Evolutionary conservation across 352 stramenopile species (phyloP), one percentile per base, ranked within the genome.

Genomic region (Phytophthora aleatoria): DNA sequence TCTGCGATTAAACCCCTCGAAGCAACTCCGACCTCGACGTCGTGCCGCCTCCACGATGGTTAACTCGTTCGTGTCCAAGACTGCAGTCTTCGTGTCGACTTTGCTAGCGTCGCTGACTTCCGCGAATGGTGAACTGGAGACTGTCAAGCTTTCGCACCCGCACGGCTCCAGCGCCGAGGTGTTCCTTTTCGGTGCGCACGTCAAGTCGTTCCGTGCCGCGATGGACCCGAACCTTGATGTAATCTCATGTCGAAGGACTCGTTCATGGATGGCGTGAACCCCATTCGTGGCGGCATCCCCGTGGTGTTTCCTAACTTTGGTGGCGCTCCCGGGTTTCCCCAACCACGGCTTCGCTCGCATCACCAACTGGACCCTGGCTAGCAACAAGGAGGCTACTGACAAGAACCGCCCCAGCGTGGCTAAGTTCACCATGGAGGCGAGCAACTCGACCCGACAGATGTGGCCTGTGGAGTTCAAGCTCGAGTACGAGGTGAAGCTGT

Each of bases 281-380:
- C 93, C 15, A 92, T 97, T 53, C 77, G 91, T 11, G 91, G 93
- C 36, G 91, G 91, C 11, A 95, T 97, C 30, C 92, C 92, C 1
- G 51, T 98, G 2, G 87, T 97, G 12, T 98, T 98, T 71, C 92
- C 92, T 24, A 85, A 97, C 64, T 97, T 98, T 73, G 90, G 87
- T 30, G 58, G 44, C 15, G 67, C 69, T 0, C 42, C 53, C 2
- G 71, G 71, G 59, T 44, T 86, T 92, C 51, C 83, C 85, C 1
- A 83, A 89, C 49, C 91, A 97, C 72, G 93, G 91, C 16, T 97
- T 97, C 73, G 80, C 91, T 24, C 81, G 92, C 28, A 84, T 70
- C 38, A 76, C 51, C 33, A 71, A 73, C n/a, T 83, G 74, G 74
- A 66, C 65, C 2, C 26, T 80, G 16, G 55, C 60, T 0, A 45